phyloP scores from a whole-genome alignment of 2,329 filamentous ascomycete genomes.

The Drechslera avenae region DNA sequence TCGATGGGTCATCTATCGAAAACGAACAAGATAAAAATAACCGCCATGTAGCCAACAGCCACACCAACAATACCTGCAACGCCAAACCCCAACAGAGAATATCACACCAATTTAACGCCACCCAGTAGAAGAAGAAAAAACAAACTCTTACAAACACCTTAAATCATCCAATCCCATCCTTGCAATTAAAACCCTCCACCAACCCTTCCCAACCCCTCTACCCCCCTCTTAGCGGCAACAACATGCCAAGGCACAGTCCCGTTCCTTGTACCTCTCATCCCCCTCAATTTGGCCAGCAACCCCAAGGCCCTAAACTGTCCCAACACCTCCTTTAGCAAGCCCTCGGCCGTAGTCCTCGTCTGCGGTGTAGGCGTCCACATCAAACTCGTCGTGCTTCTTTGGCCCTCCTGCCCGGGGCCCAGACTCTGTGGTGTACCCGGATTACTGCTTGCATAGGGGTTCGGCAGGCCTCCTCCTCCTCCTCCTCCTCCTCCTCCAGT shows the following conservation, averaged over 20 bases:
- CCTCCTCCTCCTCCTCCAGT: no score
- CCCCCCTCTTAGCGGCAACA: constrained; percentile 71
- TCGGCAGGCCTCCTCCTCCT: no score
- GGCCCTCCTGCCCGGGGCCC: not conserved
- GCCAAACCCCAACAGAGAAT: no score
- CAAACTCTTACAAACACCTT: not conserved
- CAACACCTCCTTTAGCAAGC: constrained; percentile 71
- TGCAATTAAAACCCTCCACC: not conserved
- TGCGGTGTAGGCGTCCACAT: constrained; percentile 44
- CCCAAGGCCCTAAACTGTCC: constrained; percentile 71
- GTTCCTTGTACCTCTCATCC: constrained; percentile 62
- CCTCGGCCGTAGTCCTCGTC: constrained; percentile 56
- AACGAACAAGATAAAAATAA: no score
- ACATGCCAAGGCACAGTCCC: constrained; percentile 77
- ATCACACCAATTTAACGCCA: no score
- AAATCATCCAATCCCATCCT: not conserved
- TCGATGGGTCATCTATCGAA: no score
- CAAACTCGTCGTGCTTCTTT: constrained; percentile 33
- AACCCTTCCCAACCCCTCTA: constrained; percentile 59
- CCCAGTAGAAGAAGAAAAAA: no score
- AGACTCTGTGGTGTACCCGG: constrained; percentile 12
- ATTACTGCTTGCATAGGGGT: constrained; percentile 10
- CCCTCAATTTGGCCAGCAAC: constrained; percentile 70
- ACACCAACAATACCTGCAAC: no score
- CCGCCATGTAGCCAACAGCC: no score